A percentile compares a stretch with the other conserved stretches of the same genome.
These are phyloP conservation scores for Dactylonectria macrodidyma DNA, from an alignment of 2,329 filamentous ascomycete genomes.

Conservation along the genomic window DNA sequence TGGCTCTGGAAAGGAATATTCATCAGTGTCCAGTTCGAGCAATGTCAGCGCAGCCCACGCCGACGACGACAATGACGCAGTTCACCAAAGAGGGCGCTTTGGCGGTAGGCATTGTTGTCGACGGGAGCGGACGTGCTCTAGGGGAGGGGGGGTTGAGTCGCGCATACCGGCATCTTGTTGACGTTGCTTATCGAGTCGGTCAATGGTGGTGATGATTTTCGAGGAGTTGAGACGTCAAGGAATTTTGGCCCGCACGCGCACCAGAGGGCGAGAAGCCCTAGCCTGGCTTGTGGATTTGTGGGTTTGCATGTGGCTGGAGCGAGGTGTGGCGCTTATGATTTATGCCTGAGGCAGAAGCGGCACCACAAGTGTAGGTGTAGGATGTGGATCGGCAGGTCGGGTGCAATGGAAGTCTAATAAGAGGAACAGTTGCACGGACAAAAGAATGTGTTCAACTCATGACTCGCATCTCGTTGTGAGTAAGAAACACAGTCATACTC, in stretches of 20 bases:
- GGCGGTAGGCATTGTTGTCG: constrained; percentile 28
- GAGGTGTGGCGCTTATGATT: constrained; percentile 30
- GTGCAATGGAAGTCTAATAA: background rate
- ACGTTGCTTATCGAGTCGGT: constrained; percentile 56
- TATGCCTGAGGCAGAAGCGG: constrained; percentile 36
- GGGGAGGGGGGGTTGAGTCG: constrained; percentile 23
- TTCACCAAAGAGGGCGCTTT: background rate
- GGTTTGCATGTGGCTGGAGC: constrained; percentile 32
- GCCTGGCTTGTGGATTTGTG: constrained; percentile 41
- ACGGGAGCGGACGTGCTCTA: constrained; percentile 27
- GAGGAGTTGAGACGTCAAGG: constrained; percentile 50
- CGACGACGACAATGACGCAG: constrained; percentile 16
- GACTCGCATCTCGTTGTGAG: no score
- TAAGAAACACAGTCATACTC: no score
- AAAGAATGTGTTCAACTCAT: constrained; percentile 10
- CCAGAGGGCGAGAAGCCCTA: constrained; percentile 58
- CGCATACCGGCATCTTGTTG: constrained; percentile 61
- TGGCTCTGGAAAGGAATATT: constrained; percentile 78
- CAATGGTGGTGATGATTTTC: constrained; percentile 52
- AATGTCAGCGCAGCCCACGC: constrained; percentile 19
- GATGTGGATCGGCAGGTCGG: constrained; percentile 7
- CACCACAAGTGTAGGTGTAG: background rate
- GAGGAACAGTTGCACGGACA: constrained; percentile 10
- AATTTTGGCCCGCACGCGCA: constrained; percentile 52
- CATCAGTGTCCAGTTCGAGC: constrained; percentile 45